phyloP scores from a whole-genome alignment of 2,329 filamentous ascomycete species.

The Cucurbitaria berberidis region DNA sequence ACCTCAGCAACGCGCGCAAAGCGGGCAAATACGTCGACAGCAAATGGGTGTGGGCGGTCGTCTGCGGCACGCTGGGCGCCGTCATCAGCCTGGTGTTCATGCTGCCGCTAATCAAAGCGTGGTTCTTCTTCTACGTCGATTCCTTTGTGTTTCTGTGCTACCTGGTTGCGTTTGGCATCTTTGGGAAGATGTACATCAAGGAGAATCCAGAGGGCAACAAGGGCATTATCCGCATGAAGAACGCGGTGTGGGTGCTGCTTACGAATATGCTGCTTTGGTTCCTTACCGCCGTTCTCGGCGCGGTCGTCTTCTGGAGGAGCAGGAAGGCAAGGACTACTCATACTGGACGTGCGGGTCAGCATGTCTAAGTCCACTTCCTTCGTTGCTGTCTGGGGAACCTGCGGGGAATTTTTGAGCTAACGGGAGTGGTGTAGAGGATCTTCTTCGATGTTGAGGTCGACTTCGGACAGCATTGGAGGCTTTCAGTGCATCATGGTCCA shows the following conservation, averaged over 20 bases:
- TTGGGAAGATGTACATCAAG: constrained; percentile 79
- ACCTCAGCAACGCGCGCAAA: constrained; percentile 45
- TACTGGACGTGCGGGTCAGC: constrained; percentile 25
- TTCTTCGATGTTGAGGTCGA: constrained; percentile 10
- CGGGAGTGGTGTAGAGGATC: constrained; percentile 5
- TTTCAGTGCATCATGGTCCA: neutral
- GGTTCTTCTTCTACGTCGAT: constrained; percentile 70
- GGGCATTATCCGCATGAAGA: constrained; percentile 78
- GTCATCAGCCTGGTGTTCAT: constrained; percentile 62
- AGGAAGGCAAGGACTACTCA: constrained; percentile 38
- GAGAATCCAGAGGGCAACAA: constrained; percentile 68
- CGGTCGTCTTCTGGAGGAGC: constrained; percentile 61
- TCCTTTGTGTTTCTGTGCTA: constrained; percentile 74
- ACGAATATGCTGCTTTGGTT: constrained; percentile 79
- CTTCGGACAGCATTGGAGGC: neutral
- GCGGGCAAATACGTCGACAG: constrained; percentile 53
- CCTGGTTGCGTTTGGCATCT: constrained; percentile 82
- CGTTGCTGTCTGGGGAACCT: neutral
- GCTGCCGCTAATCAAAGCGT: constrained; percentile 61
- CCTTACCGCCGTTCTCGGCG: constrained; percentile 62
- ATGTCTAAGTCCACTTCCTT: constrained; percentile 25
- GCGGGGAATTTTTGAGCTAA: constrained; percentile 5
- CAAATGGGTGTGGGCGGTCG: constrained; percentile 64
- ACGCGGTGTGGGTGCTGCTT: constrained; percentile 83
- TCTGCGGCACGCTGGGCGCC: constrained; percentile 32